Evolutionary conservation across 1,139 yeast species (phyloP), one percentile per base, ranked within the genome.

Genomic region (Pichia terricola): DNA sequence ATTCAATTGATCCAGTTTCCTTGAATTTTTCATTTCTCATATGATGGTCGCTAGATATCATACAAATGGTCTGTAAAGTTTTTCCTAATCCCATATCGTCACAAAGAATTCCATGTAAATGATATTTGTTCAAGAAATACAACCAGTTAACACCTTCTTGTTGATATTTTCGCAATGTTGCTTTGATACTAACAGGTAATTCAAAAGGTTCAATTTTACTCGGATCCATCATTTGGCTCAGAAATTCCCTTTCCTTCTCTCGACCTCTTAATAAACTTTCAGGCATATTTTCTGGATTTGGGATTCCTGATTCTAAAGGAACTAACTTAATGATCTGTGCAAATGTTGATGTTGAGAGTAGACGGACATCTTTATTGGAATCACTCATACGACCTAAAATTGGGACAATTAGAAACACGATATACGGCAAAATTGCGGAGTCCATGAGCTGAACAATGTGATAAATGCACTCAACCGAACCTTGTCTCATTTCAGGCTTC

Each of bases 1-100:
- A 75, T 53, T 88, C 95, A n/a, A 71, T 68, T 0, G 83, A 72
- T 28, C 72, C 64, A 0, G 94, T 79, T 46, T 75, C 68, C 11
- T 65, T 64, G 60, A 70, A 83, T 51, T 79, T 83, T 53, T 83
- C 83, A 11, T 78, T 80, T 57, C 98, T 77, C 52, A 86, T 59
- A 58, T 88, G 86, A 60, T 94, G 98, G 59, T 94, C 98, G 56
- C 96, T 87, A 0, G 98, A 85, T 44, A 94, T 88, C 52, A 94
- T 91, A 66, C 98, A 94, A 58, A 94, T 88, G 0, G 98, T 89
- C 64, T 94, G 99, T 50, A 94, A 71, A 0, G 99, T 94, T 61
- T 94, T 94, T 47, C 99, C 99, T 35, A 94, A 73, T 10, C 99
- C 99, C 99, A 94, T 94, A 77, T 94, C 99, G 64, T 94, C 99